Base-by-base conservation (phyloP, 805 yeast species). In the Barnettozyma populi region DNA sequence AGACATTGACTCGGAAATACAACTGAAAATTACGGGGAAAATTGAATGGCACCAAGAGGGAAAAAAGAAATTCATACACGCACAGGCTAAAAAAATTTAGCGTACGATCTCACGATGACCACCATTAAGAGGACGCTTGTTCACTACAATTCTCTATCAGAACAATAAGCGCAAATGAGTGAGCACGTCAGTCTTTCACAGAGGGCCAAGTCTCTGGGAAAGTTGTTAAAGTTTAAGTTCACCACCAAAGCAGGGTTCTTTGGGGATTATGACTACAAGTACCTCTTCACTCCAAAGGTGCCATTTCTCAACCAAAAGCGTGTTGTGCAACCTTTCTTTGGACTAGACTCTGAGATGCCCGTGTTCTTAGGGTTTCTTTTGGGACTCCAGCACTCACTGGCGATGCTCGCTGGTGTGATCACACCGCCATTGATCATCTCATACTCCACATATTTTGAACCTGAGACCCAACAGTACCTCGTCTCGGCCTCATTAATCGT, bases 401-500 rank as follows among this genome's bases (percentile, higher is more conserved):
- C 97, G 24, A 89, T 90, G 96, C 70, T 90, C 68, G 97, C 96
- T 9, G 97, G 97, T 60, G 78, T 90, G 44, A 84, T 86, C 37
- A 74, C 94, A 10, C 96, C 97, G 4, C 92, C 96, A 3, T 67
- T 90, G 46, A 70, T 90, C 51, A 85, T 88, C 38, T 72, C 90
- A 0, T 61, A 71, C 18, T 65, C 77, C 19, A 89, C 92, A n/a
- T 73, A 84, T 61, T 73, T 90, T 44, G 69, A 68, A 25, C 55
- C 71, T 11, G 72, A 66, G 2, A 52, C 70, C 14, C 74, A 75
- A 50, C 85, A 86, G 53, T 85, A 80, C 60, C 70, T 84, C 45
- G 89, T 80, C 45, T 84, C 95, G 7, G 85, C 84, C 14, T 75
- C 86, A 10, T 73, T 87, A 50, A 87, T 90, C 51, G 79, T 76